Conservation (phyloP, 805 yeast genomes). For the Candida ortonii region DNA sequence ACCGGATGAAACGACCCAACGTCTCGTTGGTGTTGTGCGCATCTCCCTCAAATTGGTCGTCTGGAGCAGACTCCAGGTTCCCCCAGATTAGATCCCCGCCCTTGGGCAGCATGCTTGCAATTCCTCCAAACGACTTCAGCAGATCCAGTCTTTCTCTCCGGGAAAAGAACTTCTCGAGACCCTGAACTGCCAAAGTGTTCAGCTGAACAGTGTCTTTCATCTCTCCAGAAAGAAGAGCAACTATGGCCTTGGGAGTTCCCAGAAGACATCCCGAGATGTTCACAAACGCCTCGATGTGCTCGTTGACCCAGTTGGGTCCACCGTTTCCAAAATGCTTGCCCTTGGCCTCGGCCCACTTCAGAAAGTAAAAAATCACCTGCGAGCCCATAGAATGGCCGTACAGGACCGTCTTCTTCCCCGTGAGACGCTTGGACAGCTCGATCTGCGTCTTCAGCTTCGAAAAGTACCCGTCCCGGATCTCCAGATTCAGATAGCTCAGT, state of each 20-base stretch:
- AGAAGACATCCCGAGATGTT: slow-evolving; percentile 87
- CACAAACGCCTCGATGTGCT: slow-evolving; percentile 73
- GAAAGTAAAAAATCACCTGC: slow-evolving; percentile 80
- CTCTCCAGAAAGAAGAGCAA: slow-evolving; percentile 93
- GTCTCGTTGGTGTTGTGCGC: slow-evolving; percentile 32
- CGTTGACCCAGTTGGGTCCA: slow-evolving; percentile 86
- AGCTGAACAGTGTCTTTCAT: slow-evolving; percentile 97
- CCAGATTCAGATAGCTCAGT: slow-evolving; percentile 83
- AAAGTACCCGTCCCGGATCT: slow-evolving; percentile 83
- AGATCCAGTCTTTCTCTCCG: slow-evolving; percentile 84
- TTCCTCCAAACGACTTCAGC: slow-evolving; percentile 87
- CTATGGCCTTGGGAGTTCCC: slow-evolving; percentile 93
- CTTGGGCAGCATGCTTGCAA: slow-evolving; percentile 93
- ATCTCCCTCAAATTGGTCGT: slow-evolving; percentile 44
- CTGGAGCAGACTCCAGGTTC: slow-evolving; percentile 60
- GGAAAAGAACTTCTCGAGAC: slow-evolving; percentile 89
- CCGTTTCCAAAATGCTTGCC: slow-evolving; percentile 86
- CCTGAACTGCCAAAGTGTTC: slow-evolving; percentile 89
- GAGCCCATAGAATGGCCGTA: slow-evolving; percentile 97
- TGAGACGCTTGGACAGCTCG: slow-evolving; percentile 52
- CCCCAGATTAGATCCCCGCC: slow-evolving; percentile 96
- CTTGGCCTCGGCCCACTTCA: slow-evolving; percentile 95
- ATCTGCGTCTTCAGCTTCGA: slow-evolving; percentile 69
- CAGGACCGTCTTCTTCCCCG: slow-evolving; percentile 68
- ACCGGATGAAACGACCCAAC: slow-evolving; percentile 73